Conservation (phyloP, 345 rosid genomes). For the Clausena lansium region DNA sequence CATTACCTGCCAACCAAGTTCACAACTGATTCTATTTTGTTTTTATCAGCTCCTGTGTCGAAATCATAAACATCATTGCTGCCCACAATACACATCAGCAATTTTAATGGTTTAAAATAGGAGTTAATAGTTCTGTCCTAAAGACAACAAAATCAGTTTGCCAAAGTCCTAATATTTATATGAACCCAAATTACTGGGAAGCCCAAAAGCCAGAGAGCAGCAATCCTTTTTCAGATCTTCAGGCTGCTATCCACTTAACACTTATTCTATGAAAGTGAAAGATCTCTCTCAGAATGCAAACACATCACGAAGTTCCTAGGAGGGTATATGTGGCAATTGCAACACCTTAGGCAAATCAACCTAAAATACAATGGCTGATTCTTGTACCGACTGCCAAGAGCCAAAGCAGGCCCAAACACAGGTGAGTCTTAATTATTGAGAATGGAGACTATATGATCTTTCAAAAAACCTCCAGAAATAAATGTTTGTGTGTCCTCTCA, state of each 20-base stretch:
- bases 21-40: conserved; percentile 87
- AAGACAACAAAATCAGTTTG: neutral
- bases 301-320: neutral
- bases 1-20: conserved; percentile 75
- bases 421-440: neutral
- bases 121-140: neutral
- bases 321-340: neutral
- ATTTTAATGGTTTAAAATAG: conserved; percentile 19
- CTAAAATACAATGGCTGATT: neutral
- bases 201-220: neutral
- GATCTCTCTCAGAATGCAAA: neutral
- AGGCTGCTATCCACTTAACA: neutral
- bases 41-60: conserved; percentile 91
- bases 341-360: neutral
- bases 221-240: neutral
- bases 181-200: neutral
- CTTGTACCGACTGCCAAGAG: neutral
- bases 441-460: neutral
- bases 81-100: conserved; percentile 34
- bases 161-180: neutral
- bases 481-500: too few species aligned
- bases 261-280: neutral
- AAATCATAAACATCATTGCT: conserved; percentile 97
- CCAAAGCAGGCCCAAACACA: neutral
- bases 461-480: neutral